Evolutionary conservation across 306 rosid genomes (phyloP).

Genomic region (Vicia faba): DNA sequence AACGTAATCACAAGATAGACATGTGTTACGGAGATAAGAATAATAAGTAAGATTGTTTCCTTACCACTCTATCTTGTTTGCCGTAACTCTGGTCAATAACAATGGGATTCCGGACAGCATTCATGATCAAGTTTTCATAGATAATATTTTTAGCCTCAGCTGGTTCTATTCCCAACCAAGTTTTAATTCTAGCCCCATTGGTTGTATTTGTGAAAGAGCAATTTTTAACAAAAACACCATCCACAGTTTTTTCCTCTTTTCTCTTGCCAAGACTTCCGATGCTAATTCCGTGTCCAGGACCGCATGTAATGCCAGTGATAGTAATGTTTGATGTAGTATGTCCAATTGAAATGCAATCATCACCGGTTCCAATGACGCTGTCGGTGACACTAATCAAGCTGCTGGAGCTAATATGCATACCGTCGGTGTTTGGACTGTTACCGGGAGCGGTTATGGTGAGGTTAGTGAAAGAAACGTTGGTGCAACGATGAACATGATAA

Average conservation of each 20-base stretch:
- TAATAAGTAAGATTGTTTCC: too few species aligned
- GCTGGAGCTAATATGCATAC: slow-evolving; percentile 57
- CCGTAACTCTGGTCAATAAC: slow-evolving; percentile 71
- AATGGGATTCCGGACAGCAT: slow-evolving; percentile 55
- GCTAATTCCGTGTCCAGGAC: slow-evolving; percentile 78
- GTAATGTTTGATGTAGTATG: slow-evolving; percentile 36
- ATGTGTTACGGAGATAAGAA: too few species aligned
- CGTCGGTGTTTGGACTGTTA: slow-evolving; percentile 79
- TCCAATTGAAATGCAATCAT: slow-evolving; percentile 73
- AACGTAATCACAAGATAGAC: too few species aligned
- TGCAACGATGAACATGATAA: slow-evolving; percentile 28
- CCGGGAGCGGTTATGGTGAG: slow-evolving; percentile 54
- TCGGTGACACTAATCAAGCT: slow-evolving; percentile 31
- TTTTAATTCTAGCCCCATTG: slow-evolving; percentile 80
- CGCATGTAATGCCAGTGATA: slow-evolving; percentile 52
- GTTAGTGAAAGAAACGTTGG: slow-evolving; percentile 37
- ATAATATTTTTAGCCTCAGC: slow-evolving; percentile 47
- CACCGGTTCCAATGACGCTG: slow-evolving; percentile 65
- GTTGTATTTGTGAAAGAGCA: slow-evolving; percentile 60
- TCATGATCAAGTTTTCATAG: slow-evolving; percentile 56
- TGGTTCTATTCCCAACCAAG: slow-evolving; percentile 38
- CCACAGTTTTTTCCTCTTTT: slow-evolving; percentile 44
- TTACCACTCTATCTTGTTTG: neutral
- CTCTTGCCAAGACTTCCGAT: slow-evolving; percentile 78
- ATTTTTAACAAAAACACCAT: slow-evolving; percentile 41